Percentiles rank a stretch among this genome's conserved stretches.
Conservation (phyloP, 2,329 filamentous ascomycete genomes). For the Clonostachys byssicola region DNA sequence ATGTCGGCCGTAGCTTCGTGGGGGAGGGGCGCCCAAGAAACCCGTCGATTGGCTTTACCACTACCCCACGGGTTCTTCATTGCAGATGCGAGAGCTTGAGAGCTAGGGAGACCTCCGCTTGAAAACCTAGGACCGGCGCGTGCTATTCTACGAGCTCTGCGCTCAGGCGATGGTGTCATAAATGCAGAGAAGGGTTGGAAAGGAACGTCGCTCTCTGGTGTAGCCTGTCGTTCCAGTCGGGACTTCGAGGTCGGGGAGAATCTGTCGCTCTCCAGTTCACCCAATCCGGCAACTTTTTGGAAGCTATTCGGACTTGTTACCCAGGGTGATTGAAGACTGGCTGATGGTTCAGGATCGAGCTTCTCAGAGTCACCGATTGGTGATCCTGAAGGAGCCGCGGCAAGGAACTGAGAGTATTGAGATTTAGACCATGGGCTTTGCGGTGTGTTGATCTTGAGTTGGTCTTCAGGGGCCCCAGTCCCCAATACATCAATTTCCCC, state of each 20-base stretch:
- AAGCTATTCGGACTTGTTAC: neutral
- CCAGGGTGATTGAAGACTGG: too few species aligned
- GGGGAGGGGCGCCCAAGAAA: conserved; percentile 29
- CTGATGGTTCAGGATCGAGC: too few species aligned
- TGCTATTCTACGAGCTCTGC: conserved; percentile 8
- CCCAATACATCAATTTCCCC: too few species aligned
- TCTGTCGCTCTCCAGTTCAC: too few species aligned
- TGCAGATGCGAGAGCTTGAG: conserved; percentile 27
- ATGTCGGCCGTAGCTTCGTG: conserved; percentile 8
- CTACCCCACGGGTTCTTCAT: conserved; percentile 24
- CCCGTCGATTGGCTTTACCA: conserved; percentile 17
- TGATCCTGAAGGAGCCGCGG: too few species aligned
- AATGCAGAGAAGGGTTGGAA: conserved; percentile 50
- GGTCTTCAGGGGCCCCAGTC: too few species aligned
- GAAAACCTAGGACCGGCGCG: conserved; percentile 11
- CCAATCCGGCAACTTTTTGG: too few species aligned
- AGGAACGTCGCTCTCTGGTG: conserved; percentile 41
- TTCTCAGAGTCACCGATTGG: too few species aligned
- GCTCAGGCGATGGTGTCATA: conserved; percentile 42
- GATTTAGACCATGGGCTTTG: too few species aligned
- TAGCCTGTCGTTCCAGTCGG: conserved; percentile 7
- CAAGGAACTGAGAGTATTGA: too few species aligned
- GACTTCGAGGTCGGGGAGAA: too few species aligned
- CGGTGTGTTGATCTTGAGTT: too few species aligned
- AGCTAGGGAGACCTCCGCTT: conserved; percentile 17